Evolutionary conservation across 1,284 basidiomycete genomes (phyloP).

Genomic region (Neonothopanus nambi): DNA sequence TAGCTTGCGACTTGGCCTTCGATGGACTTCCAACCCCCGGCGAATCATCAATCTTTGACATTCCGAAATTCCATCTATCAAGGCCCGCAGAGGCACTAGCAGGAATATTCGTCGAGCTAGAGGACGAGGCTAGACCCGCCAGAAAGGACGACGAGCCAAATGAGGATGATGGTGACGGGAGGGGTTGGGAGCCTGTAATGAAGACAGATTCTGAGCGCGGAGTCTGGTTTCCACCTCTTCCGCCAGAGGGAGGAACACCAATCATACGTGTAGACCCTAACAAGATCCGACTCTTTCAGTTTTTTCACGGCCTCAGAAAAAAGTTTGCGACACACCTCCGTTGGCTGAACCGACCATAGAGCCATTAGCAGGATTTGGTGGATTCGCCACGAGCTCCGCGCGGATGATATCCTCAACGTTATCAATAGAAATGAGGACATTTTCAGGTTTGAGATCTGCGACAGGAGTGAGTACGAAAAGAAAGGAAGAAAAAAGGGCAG

Average conservation of each 20-base stretch:
- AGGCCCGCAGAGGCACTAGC: conserved; percentile 37
- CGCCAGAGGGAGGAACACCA: conserved; percentile 94
- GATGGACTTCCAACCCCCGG: background rate
- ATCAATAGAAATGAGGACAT: conserved; percentile 96
- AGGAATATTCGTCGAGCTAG: conserved; percentile 1
- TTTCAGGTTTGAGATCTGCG: conserved; percentile 94
- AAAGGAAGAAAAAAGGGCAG: conserved; percentile 16
- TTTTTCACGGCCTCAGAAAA: too few relatives aligned
- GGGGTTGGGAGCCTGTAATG: conserved; percentile 93
- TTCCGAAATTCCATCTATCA: conserved; percentile 91
- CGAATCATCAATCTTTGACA: conserved; percentile 73
- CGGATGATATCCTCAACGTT: conserved; percentile 95
- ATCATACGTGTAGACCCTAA: conserved; percentile 50
- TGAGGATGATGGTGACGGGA: conserved; percentile 79
- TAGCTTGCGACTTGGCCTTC: background rate
- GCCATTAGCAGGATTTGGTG: conserved; percentile 28
- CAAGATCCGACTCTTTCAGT: background rate
- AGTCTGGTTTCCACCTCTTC: conserved; percentile 96
- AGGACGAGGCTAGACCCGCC: background rate
- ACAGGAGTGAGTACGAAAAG: conserved; percentile 14
- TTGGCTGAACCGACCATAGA: background rate
- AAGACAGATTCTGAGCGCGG: conserved; percentile 87
- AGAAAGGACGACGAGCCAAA: conserved; percentile 59
- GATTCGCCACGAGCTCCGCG: conserved; percentile 73
- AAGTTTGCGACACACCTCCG: background rate